phyloP scores from a whole-genome alignment of 2,329 filamentous ascomycete genomes.

The Trichothecium roseum region DNA sequence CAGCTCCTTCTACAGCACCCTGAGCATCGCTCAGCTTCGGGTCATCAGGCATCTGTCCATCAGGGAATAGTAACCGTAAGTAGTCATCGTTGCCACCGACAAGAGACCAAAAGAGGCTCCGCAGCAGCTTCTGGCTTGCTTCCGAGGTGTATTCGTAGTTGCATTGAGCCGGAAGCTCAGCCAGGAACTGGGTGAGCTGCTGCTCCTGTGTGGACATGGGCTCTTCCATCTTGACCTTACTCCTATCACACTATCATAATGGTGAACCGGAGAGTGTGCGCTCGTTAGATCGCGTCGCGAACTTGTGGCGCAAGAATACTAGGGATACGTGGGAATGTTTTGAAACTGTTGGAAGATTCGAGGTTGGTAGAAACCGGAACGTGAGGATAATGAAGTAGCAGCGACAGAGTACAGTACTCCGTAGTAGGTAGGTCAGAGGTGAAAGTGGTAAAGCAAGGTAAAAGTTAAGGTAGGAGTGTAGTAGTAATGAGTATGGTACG shows the following conservation, averaged over 20 bases:
- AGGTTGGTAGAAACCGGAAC: background rate
- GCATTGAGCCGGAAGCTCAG: constrained; percentile 64
- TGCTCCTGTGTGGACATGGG: constrained; percentile 59
- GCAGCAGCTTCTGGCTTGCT: constrained; percentile 62
- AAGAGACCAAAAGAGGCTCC: constrained; percentile 78
- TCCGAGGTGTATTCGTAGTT: constrained; percentile 64
- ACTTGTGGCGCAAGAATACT: background rate
- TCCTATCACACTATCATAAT: constrained; percentile 5
- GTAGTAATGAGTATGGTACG: too few species aligned
- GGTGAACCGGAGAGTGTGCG: background rate
- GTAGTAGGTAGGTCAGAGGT: too few species aligned
- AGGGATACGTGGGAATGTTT: background rate
- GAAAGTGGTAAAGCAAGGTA: too few species aligned
- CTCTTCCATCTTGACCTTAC: constrained; percentile 32
- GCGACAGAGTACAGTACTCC: too few species aligned
- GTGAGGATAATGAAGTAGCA: background rate
- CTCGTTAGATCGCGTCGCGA: background rate
- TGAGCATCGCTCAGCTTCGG: constrained; percentile 82
- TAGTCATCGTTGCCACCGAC: constrained; percentile 66
- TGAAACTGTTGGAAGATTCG: background rate
- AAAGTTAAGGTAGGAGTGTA: too few species aligned
- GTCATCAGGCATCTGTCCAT: constrained; percentile 51
- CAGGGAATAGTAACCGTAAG: constrained; percentile 71
- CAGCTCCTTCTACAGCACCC: constrained; percentile 83
- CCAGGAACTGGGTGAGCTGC: constrained; percentile 74